phyloP scores from a whole-genome alignment of 1,284 basidiomycete genomes.

The Boletellus deceptivus region DNA sequence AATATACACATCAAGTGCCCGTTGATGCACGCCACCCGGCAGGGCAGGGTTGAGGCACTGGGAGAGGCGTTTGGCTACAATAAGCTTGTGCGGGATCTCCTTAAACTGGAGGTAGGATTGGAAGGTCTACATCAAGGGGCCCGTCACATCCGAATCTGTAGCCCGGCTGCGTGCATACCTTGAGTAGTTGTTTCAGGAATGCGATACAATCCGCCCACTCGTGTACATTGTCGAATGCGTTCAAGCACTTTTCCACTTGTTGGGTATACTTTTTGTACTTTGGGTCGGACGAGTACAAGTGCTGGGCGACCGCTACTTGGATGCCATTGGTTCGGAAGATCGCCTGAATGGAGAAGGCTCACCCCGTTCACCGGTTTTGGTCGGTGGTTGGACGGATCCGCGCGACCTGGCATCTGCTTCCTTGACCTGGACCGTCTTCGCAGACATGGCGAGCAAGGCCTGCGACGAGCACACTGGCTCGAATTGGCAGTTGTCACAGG shows the following conservation, averaged over 20 bases:
- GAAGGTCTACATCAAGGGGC: conserved; percentile 61
- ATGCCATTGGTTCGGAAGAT: conserved; percentile 4
- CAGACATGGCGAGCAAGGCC: conserved; percentile 21
- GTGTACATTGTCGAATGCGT: conserved; percentile 93
- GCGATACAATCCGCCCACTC: conserved; percentile 99
- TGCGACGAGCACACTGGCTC: not conserved
- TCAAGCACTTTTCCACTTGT: conserved; percentile 89
- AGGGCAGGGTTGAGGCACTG: conserved; percentile 97
- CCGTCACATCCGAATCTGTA: not conserved
- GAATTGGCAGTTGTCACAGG: conserved; percentile 19
- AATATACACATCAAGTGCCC: conserved; percentile 93
- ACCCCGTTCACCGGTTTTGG: conserved; percentile 49
- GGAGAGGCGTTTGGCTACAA: conserved; percentile 92
- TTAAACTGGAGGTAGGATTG: conserved; percentile 91
- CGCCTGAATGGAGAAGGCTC: conserved; percentile 21
- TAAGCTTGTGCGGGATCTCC: conserved; percentile 92
- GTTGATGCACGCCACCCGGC: conserved; percentile 94
- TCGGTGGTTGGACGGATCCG: conserved; percentile 36
- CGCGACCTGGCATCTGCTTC: conserved; percentile 20
- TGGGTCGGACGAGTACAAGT: conserved; percentile 72
- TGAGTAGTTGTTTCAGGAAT: conserved; percentile 92
- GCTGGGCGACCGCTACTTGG: conserved; percentile 41
- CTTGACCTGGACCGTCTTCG: conserved; percentile 15
- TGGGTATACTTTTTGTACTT: conserved; percentile 95
- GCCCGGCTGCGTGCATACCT: conserved; percentile 44